A percentile compares a stretch with the other conserved stretches of the same genome.
These are phyloP conservation scores for Termitomyces sp. DNA, from an alignment of 768 basidiomycete genomes.

Conservation along the genomic window DNA sequence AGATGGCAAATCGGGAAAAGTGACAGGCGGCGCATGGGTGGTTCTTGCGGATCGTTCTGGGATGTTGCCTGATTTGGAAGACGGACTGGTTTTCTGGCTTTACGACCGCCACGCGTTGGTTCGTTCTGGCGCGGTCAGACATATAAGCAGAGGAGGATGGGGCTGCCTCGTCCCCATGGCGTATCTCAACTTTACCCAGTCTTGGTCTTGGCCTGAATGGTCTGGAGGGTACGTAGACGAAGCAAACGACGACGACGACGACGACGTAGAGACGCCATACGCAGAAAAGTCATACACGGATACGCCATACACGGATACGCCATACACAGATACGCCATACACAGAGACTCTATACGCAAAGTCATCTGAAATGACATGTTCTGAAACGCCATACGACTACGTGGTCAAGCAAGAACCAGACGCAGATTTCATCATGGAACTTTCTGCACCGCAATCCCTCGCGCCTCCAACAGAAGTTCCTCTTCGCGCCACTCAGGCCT, in stretches of 20 bases:
- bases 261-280: too few relatives aligned
- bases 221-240: too few relatives aligned
- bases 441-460: slow-evolving; percentile 27
- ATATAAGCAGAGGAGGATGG: slow-evolving; percentile 13
- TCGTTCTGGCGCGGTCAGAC: slow-evolving; percentile 1
- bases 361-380: too few relatives aligned
- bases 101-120: not conserved
- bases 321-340: too few relatives aligned
- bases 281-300: too few relatives aligned
- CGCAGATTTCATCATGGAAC: slow-evolving; percentile 41
- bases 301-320: too few relatives aligned
- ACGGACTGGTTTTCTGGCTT: not conserved
- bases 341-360: too few relatives aligned
- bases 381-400: too few relatives aligned
- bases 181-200: not conserved
- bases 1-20: slow-evolving; percentile 3
- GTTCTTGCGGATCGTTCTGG: slow-evolving; percentile 17
- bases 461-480: slow-evolving; percentile 64
- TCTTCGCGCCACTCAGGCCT: slow-evolving; percentile 70
- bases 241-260: too few relatives aligned
- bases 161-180: not conserved
- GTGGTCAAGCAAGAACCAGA: slow-evolving; percentile 33
- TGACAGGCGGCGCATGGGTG: slow-evolving; percentile 10
- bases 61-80: slow-evolving; percentile 6
- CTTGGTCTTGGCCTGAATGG: not conserved